Evolutionary conservation across 2,329 filamentous ascomycete species (phyloP).

Genomic region (Fusarium piperis): DNA sequence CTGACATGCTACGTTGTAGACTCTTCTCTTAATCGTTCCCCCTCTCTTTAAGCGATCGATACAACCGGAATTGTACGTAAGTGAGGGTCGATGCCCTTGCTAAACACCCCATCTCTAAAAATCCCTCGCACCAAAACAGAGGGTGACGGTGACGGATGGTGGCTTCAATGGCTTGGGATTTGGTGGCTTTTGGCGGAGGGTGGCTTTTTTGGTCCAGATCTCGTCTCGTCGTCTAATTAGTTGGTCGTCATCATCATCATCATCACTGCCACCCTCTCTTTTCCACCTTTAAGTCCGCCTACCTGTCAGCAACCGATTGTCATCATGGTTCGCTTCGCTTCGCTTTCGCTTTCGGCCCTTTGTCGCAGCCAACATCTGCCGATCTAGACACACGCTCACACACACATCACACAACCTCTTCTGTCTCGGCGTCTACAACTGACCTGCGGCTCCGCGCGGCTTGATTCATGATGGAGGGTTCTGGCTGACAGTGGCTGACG

Average conservation of each 20-base stretch:
- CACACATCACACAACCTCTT: background rate
- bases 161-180: background rate
- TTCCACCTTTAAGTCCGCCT: background rate
- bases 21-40: too few relatives aligned
- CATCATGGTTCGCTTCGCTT: background rate
- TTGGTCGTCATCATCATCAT: background rate
- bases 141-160: constrained; percentile 23
- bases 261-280: background rate
- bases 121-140: constrained; percentile 15
- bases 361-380: background rate
- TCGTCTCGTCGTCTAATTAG: background rate
- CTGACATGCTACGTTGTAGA: too few relatives aligned
- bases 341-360: constrained; percentile 20
- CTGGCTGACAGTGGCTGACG: background rate
- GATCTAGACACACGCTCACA: background rate
- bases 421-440: constrained; percentile 25
- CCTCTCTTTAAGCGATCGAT: too few relatives aligned
- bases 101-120: background rate
- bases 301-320: background rate
- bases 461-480: background rate
- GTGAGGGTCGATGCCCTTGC: too few relatives aligned
- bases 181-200: background rate
- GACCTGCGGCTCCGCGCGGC: constrained; percentile 17
- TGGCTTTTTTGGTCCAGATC: background rate
- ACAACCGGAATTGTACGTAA: too few relatives aligned